Percentiles rank a stretch among this genome's conserved stretches.
Conservation (phyloP, 1,139 yeast species). For the Saccharomyces hybrid region DNA sequence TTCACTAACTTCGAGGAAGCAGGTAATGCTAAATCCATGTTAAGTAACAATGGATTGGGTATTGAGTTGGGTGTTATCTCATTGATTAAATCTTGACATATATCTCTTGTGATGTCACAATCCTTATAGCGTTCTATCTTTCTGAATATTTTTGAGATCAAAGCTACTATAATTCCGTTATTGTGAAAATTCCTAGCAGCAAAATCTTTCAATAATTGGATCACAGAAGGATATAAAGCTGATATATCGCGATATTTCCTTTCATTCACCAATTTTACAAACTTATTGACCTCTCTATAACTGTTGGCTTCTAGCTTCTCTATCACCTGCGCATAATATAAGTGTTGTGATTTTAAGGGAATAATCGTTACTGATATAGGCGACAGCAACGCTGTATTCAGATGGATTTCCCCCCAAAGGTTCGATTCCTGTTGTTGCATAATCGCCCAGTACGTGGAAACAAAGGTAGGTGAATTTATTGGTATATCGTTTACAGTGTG, state of each 20-base stretch:
- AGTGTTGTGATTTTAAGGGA: slow-evolving; percentile 20
- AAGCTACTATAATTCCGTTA: slow-evolving; percentile 14
- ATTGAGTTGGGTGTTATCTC: slow-evolving; percentile 10
- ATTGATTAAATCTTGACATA: slow-evolving; percentile 19
- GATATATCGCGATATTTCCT: slow-evolving; percentile 8
- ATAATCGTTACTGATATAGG: slow-evolving; percentile 27
- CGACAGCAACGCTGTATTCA: slow-evolving; percentile 19
- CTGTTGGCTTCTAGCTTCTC: slow-evolving; percentile 10
- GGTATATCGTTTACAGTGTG: neutral
- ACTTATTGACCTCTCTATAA: slow-evolving; percentile 11
- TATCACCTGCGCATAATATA: slow-evolving; percentile 16
- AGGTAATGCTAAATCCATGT: slow-evolving; percentile 18
- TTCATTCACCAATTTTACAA: slow-evolving; percentile 16
- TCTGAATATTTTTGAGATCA: slow-evolving; percentile 23
- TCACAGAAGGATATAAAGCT: slow-evolving; percentile 11
- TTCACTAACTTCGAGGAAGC: slow-evolving; percentile 11
- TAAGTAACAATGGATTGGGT: slow-evolving; percentile 16
- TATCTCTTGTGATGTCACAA: slow-evolving; percentile 24
- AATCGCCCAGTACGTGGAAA: slow-evolving; percentile 27
- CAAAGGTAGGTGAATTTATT: slow-evolving; percentile 14
- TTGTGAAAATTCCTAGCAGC: slow-evolving; percentile 24
- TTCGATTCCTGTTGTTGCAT: slow-evolving; percentile 23
- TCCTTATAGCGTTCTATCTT: slow-evolving; percentile 18
- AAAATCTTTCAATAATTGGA: slow-evolving; percentile 19
- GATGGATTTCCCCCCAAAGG: slow-evolving; percentile 27